Evolutionary conservation across 306 rosid species (phyloP), one percentile per base, ranked within the genome.

Genomic region (Dryas drummondii): DNA sequence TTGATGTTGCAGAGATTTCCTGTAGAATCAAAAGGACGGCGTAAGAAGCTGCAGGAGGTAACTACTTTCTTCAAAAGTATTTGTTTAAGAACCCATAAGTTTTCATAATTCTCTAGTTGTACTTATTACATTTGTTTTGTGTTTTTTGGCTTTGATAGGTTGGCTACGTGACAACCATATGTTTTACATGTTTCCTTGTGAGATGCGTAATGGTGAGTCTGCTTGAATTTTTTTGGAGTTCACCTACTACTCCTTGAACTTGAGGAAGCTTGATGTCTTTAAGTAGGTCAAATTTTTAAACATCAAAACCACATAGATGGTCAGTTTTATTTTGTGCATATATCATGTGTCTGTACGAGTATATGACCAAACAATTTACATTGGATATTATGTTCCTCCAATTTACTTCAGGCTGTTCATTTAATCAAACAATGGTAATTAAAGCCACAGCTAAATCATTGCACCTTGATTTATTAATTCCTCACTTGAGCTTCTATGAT

Each of bases 41-140:
- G 99, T 4, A 94, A 94, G 91, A 94, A 94, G 96, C 94, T 94
- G 77, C 99, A 92, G 81, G 99, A 94, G 97, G 99, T 92, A 84
- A 79, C 61, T 48, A 42, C 70, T 64, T 74, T 63, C 72, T 60
- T 46, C 74, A 66, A 47, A 37, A 17, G 7, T 17, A 1, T 46
- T 49, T 3, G 51, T 42, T 12, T 41, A 15, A 9, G 47, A 5
- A 55, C 16, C 76, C 11, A 9, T 15, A 9, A 27, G 41, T 68
- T 50, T 27, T 66, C 19, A 55, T 62, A 48, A 19, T 67, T 78
- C 32, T 63, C 44, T 61, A 9, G 8, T 16, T 19, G 61, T 11
- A 63, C 64, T 62, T 70, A 50, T 32, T 10, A 55, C 16, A 55
- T 53, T 22, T 61, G 70, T 32, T 46, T 49, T 82, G 60, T 76